Evolutionary conservation across 164 flowering plant genomes (phyloP), one percentile per base, ranked within the genome.

Genomic region (Vitis rupestris): DNA sequence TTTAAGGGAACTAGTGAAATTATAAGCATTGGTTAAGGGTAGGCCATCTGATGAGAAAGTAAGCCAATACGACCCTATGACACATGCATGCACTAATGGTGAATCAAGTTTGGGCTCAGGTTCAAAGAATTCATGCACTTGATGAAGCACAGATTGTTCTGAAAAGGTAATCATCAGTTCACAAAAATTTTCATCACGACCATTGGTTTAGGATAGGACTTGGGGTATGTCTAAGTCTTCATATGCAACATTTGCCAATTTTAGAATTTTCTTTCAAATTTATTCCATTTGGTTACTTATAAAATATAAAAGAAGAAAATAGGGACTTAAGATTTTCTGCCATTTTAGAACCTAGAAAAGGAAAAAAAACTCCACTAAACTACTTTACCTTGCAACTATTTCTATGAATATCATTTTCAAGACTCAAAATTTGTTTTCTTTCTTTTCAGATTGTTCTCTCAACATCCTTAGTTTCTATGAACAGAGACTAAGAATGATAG

Each of bases 1-100:
- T 31, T 71, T 86, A 49, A 80, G 70, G 71, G 86, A 75, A 61
- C 68, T 86, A 16, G 89, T 86, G 6, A 83, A 84, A 67, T 31
- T 86, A 53, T 87, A 86, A 79, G 89, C 89, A 65, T 63, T 79
- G 0, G 85, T 83, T 7, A 82, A 85, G 65, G 89, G 27, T 23
- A 23, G 27, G 89, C 71, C 73, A 80, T 75, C 57, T 75, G 13
- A 84, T 86, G 64, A 77, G 89, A 73, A 86, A 82, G 69, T 81
- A 74, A 73, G 73, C 79, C 15, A 64, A 65, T 30, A 74, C 77
- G 2, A 79, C 81, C 3, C n/a, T 82, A 2, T 62, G 73, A 77
- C 2, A 2, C 47, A 80, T 86, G 79, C 84, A 81, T 27, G 76
- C 89, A 0, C 44, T 82, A 59, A 76, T 86, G 76, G 44, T 80